Base-by-base conservation (phyloP, 768 basidiomycete species). In the Candolleomyces efflorescens region DNA sequence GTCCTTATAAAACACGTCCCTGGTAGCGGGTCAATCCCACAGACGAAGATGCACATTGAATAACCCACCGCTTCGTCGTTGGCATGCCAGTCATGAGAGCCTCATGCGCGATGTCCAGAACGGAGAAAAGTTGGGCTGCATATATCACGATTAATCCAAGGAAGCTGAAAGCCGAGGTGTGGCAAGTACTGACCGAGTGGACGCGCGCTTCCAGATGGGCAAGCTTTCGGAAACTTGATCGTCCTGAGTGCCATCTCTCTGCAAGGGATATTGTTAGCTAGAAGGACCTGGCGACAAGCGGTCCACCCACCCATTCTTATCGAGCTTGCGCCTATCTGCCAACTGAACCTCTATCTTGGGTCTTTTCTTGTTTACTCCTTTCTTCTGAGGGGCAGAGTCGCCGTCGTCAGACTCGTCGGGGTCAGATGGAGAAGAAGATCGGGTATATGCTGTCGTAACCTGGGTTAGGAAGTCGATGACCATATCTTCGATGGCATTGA, bases 1-100 rank as follows among this genome's bases (percentile, higher is more conserved):
- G 58, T 96, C 92, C 61, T 84, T 85, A 72, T 98, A 98, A 71
- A 82, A 98, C 15, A 96, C 80, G 69, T 96, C 94, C 13, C 94
- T 94, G 58, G 1, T 2, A 32, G 43, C 43, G 43, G 9, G 24
- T 37, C 18, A 45, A n/a, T n/a, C n/a, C n/a, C n/a, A n/a, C 49
- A 24, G 23, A 18, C 26, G 41, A n/a, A 17, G 22, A 23, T 54
- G 54, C 56, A 55, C 4, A 20, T 18, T 44, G 55, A 24, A 54
- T 32, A 3, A 48, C 3, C 22, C 62, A 85, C 86, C 87, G 73
- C 72, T 90, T 90, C 13, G 89, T 90, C 7, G 77, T 68, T 0
- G 89, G 81, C 12, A 84, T 69, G 15, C 73, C 77, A 18, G 75
- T 72, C 0, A 78, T 57, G 5, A 90, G 67, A 1, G 87, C 87